These are phyloP conservation scores for Solanum raphanifolium DNA, from an alignment of 257 asterid genomes.

Conservation along the genomic window DNA sequence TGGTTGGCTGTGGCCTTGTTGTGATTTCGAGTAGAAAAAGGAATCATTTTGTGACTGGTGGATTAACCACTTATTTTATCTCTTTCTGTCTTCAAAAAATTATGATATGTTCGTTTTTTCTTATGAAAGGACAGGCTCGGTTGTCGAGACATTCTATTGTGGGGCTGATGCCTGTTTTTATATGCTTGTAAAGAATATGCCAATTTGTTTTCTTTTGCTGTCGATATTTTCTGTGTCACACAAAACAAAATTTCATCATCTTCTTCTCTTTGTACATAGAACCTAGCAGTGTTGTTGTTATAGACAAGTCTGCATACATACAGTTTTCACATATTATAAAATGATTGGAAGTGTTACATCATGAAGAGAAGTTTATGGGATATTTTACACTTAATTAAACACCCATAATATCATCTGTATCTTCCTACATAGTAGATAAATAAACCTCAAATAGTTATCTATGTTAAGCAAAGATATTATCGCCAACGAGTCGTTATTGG, in stretches of 20 bases:
- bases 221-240: neutral
- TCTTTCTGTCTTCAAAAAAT: neutral
- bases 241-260: constrained; percentile 13
- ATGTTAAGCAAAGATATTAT: neutral
- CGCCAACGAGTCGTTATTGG: neutral
- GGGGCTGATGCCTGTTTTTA: constrained; percentile 5
- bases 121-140: neutral
- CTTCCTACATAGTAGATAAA: neutral
- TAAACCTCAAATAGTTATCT: neutral
- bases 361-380: neutral
- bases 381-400: neutral
- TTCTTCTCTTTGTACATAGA: constrained; percentile 11
- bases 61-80: constrained; percentile 1
- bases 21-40: neutral
- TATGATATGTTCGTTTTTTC: neutral
- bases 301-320: neutral
- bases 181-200: constrained; percentile 17
- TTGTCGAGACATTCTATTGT: constrained; percentile 20
- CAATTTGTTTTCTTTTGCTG: neutral
- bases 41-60: constrained; percentile 3
- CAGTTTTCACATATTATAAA: neutral
- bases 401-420: neutral
- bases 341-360: neutral
- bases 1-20: neutral
- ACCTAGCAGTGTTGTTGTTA: constrained; percentile 5